Evolutionary conservation across 225 moss, liverwort and hornwort genomes (phyloP), one percentile per base, ranked within the genome.

Genomic region (Pleurozium schreberi): DNA sequence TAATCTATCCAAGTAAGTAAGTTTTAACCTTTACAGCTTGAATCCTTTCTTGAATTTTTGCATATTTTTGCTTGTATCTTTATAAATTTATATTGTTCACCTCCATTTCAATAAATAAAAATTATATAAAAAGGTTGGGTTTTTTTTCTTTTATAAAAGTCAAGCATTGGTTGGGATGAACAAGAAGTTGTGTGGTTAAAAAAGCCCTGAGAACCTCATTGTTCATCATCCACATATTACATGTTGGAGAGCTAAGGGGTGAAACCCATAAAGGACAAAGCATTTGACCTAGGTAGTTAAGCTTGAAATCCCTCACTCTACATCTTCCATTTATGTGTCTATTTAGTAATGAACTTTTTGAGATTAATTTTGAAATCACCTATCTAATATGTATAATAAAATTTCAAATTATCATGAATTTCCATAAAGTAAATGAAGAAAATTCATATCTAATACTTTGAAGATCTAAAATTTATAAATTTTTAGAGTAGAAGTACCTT

Each of bases 231-330:
- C 4, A 69, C 14, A 14, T 25, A 4, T 25, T 69, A 13, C 1
- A 21, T 1, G 4, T 68, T 2, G 1, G 1, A 13, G 25, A 3
- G 0, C 14, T 40, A 40, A 40, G 8, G 14, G 25, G 1, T 25
- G 40, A 43, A 43, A 71, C 2, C 4, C 0, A 0, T 30, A 30
- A 74, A 30, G 6, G 18, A 47, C 1, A 1, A 1, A 47, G 18
- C 11, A 17, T 45, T 18, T 18, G 1, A 47, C 4, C 4, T 1
- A 0, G 18, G 11, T 18, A 18, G 2, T 43, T 7, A 73, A 45
- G 45, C 18, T 18, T 73, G 27, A 28, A 28, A 5, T 10, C 2
- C 10, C 1, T 45, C 6, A 28, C 8, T 45, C 2, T 9, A 5
- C 16, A 71, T 73, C 45, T 1, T 45, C 11, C 8, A 45, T 45